Evolutionary conservation across 2,329 filamentous ascomycete genomes (phyloP), one percentile per base, ranked within the genome.

Genomic region (Aciculosporium take): DNA sequence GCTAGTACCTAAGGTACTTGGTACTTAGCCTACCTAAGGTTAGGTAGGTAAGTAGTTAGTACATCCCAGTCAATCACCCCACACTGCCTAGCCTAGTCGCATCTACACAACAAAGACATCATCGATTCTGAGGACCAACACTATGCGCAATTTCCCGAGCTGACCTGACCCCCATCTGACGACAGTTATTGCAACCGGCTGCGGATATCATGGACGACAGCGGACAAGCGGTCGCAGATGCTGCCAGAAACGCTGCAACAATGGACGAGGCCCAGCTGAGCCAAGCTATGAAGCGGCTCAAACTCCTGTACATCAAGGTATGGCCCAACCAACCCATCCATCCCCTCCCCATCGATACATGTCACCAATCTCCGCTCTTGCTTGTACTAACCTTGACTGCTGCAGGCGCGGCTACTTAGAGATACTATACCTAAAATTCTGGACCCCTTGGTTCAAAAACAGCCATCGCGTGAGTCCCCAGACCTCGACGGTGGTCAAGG

Each of bases 241-340:
- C 20, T 8, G 28, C 12, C 24, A 41, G 23, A 5, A 13, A 27
- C 31, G 21, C 24, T 7, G 23, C 39, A 41, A 52, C 56, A 7
- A 61, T 62, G 58, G 65, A 72, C 37, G 71, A 76, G 53, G 61
- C 65, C 41, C 65, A 65, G 44, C 59, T 76, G 6, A 63, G 69
- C 45, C 59, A 65, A 44, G 66, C 65, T 20, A 61, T 76, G 49
- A 59, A 68, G 49, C 62, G 66, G 27, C 61, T 76, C 40, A 70
- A 72, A 49, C 59, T 71, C 36, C 57, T 75, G n/a, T 70, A 76
- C 50, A 60, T 71, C 50, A 68, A 72, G 63, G 72, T 68, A 65
- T 49, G 18, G 23, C 12, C 17, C 6, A 20, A 13, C 5, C 21
- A 17, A 12, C 13, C n/a, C 7, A 8, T 10, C 12, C 12, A 39